A percentile compares a stretch with the other conserved stretches of the same genome.
phyloP scores from a whole-genome alignment of 805 yeast species.

The Candida ficus region DNA sequence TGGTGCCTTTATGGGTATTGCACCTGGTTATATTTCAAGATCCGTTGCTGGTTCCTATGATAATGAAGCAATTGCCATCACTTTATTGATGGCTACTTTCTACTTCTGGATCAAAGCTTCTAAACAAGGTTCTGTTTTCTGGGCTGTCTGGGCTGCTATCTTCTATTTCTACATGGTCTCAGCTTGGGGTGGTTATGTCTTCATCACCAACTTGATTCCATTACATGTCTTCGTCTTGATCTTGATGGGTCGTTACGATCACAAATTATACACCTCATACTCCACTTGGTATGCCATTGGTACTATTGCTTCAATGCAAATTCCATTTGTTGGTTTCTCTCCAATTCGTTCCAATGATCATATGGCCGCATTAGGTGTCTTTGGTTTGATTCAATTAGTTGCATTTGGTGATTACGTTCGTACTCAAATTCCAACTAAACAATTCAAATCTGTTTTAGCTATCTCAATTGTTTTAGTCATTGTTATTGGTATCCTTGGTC shows the following conservation, averaged over 20 bases:
- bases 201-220: conserved; percentile 96
- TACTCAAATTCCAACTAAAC: conserved; percentile 61
- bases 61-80: conserved; percentile 98
- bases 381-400: conserved; percentile 89
- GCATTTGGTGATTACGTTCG: conserved; percentile 81
- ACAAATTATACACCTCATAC: conserved; percentile 81
- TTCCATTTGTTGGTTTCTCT: conserved; percentile 95
- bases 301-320: conserved; percentile 98
- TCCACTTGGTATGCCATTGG: conserved; percentile 97
- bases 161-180: conserved; percentile 98
- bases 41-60: conserved; percentile 99
- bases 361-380: conserved; percentile 97
- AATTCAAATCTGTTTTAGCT: conserved; percentile 64
- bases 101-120: conserved; percentile 93
- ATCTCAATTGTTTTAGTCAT: conserved; percentile 55
- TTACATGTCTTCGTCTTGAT: conserved; percentile 87
- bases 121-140: conserved; percentile 84
- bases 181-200: conserved; percentile 99
- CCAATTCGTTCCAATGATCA: conserved; percentile 97
- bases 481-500: conserved; percentile 60
- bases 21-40: conserved; percentile 97
- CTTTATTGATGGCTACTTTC: conserved; percentile 91
- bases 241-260: conserved; percentile 90
- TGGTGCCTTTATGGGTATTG: conserved; percentile 94
- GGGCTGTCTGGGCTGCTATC: conserved; percentile 77